Evolutionary conservation across 192 early-diverging fungal genomes (phyloP), one percentile per base, ranked within the genome.

Genomic region (Geranomyces michiganensis): DNA sequence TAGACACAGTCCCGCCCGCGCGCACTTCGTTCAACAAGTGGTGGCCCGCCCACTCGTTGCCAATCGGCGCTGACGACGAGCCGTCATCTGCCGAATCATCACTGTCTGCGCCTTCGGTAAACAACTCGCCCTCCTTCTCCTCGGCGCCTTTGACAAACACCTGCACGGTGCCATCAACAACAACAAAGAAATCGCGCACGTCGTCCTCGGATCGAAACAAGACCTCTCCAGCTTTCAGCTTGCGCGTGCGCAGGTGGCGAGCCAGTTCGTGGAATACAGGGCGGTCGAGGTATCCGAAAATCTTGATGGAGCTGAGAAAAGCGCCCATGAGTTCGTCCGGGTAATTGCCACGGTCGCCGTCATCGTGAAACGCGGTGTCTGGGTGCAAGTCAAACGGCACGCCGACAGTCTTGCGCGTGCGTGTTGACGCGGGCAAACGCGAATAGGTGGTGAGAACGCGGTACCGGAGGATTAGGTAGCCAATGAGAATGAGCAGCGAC

Each of bases 261-360:
- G 93, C 92, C 19, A 99, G 87, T 77, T 99, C 97, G 76, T 93
- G 92, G 76, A 99, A 96, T 8, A 99, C 95, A 0, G 92, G 93
- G 68, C 93, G 84, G 58, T 99, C 97, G 14, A 99, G 86, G 75
- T 97, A 98, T 0, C 96, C 96, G 88, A 99, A 98, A 9, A 97
- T 92, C 77, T 84, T 84, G 56, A 79, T 96, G 19, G 83, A 88
- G 8, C 88, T 89, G 70, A 96, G 79, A 74, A 96, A 96, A 0
- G 87, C 91, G 53, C 85, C 85, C 46, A 93, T 80, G 68, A 93
- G 91, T 67, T 94, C 92, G 67, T 92, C 90, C 24, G 74, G 79
- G 70, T 78, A 83, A 17, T n/a, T 76, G 43, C 55, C 76, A 68
- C 45, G 48, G 19, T 66, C 75, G 26, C 85, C 80, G 22, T 86